Evolutionary conservation across 768 basidiomycete genomes (phyloP).

Genomic region (Termitomyces sp.): DNA sequence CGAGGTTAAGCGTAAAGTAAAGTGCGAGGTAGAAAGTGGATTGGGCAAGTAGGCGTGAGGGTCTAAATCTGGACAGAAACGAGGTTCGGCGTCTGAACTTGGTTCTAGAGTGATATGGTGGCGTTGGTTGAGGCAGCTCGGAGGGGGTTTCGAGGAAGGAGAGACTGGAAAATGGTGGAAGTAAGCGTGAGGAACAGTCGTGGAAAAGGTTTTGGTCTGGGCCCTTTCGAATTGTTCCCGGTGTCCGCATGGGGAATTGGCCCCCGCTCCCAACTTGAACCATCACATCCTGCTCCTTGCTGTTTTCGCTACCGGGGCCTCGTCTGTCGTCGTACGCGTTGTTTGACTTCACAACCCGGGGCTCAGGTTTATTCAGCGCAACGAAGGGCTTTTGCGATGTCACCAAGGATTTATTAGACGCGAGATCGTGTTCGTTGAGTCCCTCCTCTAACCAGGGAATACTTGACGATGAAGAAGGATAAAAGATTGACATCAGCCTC

Average conservation of each 20-base stretch:
- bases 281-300: neutral
- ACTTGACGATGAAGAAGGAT: neutral
- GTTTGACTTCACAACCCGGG: neutral
- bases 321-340: neutral
- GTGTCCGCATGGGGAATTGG: neutral
- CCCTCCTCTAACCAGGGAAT: neutral
- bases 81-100: conserved; percentile 5
- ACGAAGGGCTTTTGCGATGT: neutral
- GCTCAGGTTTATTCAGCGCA: neutral
- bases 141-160: neutral
- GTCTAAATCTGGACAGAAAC: conserved; percentile 3
- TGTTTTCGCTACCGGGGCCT: neutral
- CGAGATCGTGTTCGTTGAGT: neutral
- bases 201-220: neutral
- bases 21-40: conserved; percentile 39
- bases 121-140: conserved; percentile 15
- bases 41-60: conserved; percentile 8
- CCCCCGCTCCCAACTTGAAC: neutral
- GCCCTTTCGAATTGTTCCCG: neutral
- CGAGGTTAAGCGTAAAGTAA: conserved; percentile 90
- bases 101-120: conserved; percentile 10
- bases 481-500: neutral
- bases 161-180: neutral
- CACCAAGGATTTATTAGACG: neutral
- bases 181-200: neutral